phyloP scores from a whole-genome alignment of 495 filamentous ascomycete genomes.

The Alectoria sarmentosa region DNA sequence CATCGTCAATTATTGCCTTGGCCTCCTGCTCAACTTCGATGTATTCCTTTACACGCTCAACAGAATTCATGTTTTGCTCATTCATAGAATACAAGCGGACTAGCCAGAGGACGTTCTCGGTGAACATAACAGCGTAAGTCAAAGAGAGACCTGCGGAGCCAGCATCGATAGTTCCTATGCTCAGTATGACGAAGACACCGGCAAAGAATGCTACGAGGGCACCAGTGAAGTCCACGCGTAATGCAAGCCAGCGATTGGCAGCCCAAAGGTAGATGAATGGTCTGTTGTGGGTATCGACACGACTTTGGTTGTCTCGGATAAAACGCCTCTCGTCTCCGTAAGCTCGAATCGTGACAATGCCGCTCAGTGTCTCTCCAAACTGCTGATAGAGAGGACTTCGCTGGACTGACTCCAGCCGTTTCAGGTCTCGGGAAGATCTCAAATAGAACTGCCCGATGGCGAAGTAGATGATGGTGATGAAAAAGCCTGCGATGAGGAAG shows the following conservation, averaged over 20 bases:
- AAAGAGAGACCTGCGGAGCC: constrained; percentile 92
- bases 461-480: constrained; percentile 79
- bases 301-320: constrained; percentile 81
- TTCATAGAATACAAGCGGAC: constrained; percentile 91
- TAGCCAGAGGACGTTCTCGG: constrained; percentile 95
- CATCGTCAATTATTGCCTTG: constrained; percentile 65
- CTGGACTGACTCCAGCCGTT: constrained; percentile 90
- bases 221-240: constrained; percentile 84
- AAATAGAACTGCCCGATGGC: constrained; percentile 84
- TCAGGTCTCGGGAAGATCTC: constrained; percentile 84
- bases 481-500: constrained; percentile 79
- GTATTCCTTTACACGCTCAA: constrained; percentile 97
- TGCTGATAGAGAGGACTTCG: constrained; percentile 95
- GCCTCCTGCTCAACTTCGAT: constrained; percentile 96
- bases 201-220: constrained; percentile 93
- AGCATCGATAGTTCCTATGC: constrained; percentile 78
- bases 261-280: constrained; percentile 97
- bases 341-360: constrained; percentile 95
- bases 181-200: constrained; percentile 81
- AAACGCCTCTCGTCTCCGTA: constrained; percentile 94
- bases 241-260: constrained; percentile 93
- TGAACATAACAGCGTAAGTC: constrained; percentile 97
- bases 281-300: constrained; percentile 84
- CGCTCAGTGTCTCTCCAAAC: constrained; percentile 92
- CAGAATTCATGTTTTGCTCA: constrained; percentile 99